Percentiles rank a stretch among this genome's conserved stretches.
These are phyloP conservation scores for Aegilops umbellulata DNA, from an alignment of 176 grass and related monocot genomes.

Conservation along the genomic window DNA sequence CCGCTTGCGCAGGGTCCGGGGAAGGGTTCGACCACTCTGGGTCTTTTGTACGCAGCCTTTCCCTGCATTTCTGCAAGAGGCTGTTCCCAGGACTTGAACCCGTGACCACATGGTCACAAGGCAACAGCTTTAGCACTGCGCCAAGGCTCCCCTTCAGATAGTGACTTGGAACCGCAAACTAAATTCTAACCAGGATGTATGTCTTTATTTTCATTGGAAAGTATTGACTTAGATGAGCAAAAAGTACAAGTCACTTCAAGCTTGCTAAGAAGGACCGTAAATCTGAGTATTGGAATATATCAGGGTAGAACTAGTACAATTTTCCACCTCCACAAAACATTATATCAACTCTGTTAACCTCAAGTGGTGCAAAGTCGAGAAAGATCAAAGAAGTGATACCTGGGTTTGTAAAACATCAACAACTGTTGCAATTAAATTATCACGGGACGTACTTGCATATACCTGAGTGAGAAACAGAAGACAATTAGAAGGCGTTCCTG, in stretches of 20 bases:
- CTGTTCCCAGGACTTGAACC: no score
- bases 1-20: no score
- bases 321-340: conserved; percentile 6
- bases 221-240: background rate
- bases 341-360: conserved; percentile 19
- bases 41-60: no score
- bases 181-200: conserved; percentile 20
- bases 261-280: conserved; percentile 8
- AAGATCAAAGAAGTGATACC: conserved; percentile 37
- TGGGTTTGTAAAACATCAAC: conserved; percentile 87
- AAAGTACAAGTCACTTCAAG: background rate
- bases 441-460: conserved; percentile 96
- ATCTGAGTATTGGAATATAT: conserved; percentile 18
- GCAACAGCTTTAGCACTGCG: no score
- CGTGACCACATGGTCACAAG: no score
- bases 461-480: conserved; percentile 56
- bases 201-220: conserved; percentile 8
- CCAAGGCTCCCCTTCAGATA: no score
- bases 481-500: conserved; percentile 26
- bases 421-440: conserved; percentile 92
- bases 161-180: background rate
- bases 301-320: background rate
- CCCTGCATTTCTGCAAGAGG: no score
- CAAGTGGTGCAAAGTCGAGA: conserved; percentile 13
- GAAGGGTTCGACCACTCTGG: no score